Base-by-base conservation (phyloP, 2,329 filamentous ascomycete species). In the Aspergillus versicolor region DNA sequence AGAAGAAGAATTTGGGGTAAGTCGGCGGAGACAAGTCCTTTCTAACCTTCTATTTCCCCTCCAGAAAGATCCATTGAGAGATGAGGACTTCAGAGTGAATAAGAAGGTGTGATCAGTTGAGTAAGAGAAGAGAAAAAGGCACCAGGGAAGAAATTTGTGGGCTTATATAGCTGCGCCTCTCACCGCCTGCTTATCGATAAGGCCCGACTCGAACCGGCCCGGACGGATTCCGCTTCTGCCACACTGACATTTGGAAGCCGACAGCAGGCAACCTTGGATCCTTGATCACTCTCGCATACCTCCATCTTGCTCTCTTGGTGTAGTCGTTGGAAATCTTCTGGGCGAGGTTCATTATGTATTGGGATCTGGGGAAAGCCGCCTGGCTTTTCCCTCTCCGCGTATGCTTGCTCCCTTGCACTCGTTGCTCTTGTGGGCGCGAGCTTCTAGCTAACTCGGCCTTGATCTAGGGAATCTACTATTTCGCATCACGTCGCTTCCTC, bases 381-480 rank as follows among this genome's bases (percentile, higher is more conserved):
- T 81, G 78, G 75, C 66, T 81, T 30, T 81, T 80, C 66, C 79
- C 79, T 38, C 52, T 81, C 41, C 75, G 75, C 66, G 79, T 80
- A 67, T 61, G 72, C 66, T 56, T 60, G 72, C 67, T 56, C 15
- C 40, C n/a, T 46, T 44, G 34, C 40, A 15, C 6, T 34, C 15
- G 9, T 13, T n/a, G 34, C 34, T 37, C 34, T 41, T 54, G 34
- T 43, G 56, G 37, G 46, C 53, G 59, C 49, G 34, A 53, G 50
- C 47, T 13, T 48, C 43, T 27, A 13, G 37, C 44, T 59, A 44
- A 53, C 17, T 46, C 42, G 19, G 17, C 27, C 43, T 57, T 62
- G 49, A 62, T 42, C 4, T 22, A 88, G 75, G 93, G 94, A 61
- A 87, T 97, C 68, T 86, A 85, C 77, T 96, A 93, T 77, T 96